phyloP scores from a whole-genome alignment of 208 protist genomes.

The Naegleria gruberi region DNA sequence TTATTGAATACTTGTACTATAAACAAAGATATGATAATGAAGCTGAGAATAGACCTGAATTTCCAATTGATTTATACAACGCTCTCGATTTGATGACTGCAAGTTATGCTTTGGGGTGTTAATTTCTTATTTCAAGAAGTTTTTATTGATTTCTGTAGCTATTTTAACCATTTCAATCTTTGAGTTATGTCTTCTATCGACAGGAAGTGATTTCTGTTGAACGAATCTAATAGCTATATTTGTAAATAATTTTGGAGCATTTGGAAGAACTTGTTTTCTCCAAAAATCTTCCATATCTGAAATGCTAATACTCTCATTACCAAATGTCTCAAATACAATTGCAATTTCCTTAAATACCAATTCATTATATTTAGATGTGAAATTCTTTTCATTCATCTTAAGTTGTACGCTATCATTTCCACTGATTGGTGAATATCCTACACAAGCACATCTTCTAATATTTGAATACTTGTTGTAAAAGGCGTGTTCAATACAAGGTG shows the following conservation, averaged over 20 bases:
- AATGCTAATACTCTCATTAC: not conserved
- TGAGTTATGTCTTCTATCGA: not conserved
- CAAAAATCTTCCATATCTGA: not conserved
- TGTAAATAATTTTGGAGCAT: not conserved
- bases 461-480: not conserved
- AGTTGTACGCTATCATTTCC: not conserved
- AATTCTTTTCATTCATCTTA: not conserved
- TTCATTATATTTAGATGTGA: not conserved
- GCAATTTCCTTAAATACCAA: not conserved
- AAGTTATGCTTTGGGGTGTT: not conserved
- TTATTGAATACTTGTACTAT: constrained; percentile 24
- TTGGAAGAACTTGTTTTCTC: not conserved
- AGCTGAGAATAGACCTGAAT: constrained; percentile 13
- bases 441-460: not conserved
- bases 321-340: not conserved
- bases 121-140: not conserved
- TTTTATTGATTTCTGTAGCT: not conserved
- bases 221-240: not conserved
- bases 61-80: not conserved
- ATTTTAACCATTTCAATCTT: constrained; percentile 1
- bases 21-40: constrained; percentile 4
- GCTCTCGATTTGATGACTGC: constrained; percentile 6
- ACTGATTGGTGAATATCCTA: not conserved
- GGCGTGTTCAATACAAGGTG: not conserved
- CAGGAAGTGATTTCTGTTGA: not conserved